Percentiles rank a stretch among this genome's conserved stretches.
Conservation (phyloP, 2,329 filamentous ascomycete genomes). For the Truncatella angustata region DNA sequence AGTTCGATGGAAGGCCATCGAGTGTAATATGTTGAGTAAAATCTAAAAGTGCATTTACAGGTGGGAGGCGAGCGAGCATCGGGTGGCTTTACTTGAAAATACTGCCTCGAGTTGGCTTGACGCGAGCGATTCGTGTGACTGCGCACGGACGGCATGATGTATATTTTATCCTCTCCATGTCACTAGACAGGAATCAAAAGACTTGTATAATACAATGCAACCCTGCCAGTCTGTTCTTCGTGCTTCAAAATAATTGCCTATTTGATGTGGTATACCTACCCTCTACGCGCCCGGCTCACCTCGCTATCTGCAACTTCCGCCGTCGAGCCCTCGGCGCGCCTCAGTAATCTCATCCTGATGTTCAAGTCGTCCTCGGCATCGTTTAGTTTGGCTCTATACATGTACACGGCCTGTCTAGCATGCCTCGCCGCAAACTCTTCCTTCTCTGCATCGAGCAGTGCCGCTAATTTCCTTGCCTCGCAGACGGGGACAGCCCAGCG, state of each 20-base stretch:
- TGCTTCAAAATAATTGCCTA: too few relatives aligned
- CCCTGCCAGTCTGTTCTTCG: not conserved
- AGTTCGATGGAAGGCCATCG: constrained; percentile 9
- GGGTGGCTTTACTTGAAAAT: not conserved
- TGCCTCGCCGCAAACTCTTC: too few relatives aligned
- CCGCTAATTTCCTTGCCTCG: too few relatives aligned
- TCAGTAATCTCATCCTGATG: not conserved
- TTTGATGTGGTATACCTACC: too few relatives aligned
- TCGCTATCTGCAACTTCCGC: not conserved
- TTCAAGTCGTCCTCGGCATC: not conserved
- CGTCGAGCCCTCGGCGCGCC: not conserved
- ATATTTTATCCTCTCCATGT: not conserved
- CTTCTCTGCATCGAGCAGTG: too few relatives aligned
- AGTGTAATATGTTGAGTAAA: constrained; percentile 4
- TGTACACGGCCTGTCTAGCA: not conserved
- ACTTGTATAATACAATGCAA: not conserved
- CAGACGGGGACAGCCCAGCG: too few relatives aligned
- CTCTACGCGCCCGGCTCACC: not conserved
- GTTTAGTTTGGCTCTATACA: not conserved
- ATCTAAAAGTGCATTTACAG: constrained; percentile 6
- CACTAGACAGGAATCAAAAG: not conserved
- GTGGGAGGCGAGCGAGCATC: constrained; percentile 2
- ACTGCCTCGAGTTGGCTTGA: not conserved
- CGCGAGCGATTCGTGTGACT: not conserved
- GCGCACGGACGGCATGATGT: not conserved